Conservation (phyloP, 2,329 filamentous ascomycete genomes). For the Beauveria bassiana region DNA sequence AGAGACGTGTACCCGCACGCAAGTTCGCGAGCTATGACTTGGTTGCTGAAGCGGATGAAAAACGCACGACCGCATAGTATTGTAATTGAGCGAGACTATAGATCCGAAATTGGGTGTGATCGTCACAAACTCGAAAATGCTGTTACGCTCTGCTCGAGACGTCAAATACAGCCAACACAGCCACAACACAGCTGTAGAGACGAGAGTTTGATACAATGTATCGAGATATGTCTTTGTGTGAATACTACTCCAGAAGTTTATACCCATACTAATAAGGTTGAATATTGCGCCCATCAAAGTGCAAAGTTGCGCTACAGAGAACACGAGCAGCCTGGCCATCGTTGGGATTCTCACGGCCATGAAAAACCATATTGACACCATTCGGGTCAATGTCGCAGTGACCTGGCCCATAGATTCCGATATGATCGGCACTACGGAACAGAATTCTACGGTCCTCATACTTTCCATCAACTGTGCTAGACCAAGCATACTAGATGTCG, state of each 20-base stretch:
- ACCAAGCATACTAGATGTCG: conserved; percentile 11
- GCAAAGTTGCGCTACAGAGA: conserved; percentile 5
- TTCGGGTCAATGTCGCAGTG: conserved; percentile 11
- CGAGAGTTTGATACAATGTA: too few relatives aligned
- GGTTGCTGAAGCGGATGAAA: conserved; percentile 6
- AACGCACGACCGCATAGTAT: neutral
- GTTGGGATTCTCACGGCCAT: conserved; percentile 4
- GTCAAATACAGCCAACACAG: too few relatives aligned
- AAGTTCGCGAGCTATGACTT: conserved; percentile 15
- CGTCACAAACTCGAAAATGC: too few relatives aligned
- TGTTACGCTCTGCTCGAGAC: too few relatives aligned
- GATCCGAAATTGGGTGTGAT: neutral
- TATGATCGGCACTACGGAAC: conserved; percentile 1
- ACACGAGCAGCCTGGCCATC: conserved; percentile 3
- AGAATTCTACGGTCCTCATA: conserved; percentile 8
- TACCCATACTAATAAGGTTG: neutral
- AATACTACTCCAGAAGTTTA: neutral
- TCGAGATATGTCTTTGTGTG: neutral
- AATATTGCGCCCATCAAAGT: conserved; percentile 1
- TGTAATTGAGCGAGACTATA: neutral
- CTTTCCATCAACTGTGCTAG: neutral
- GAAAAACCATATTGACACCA: conserved; percentile 12
- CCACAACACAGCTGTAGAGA: too few relatives aligned
- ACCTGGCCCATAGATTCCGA: conserved; percentile 8
- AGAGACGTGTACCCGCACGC: conserved; percentile 9